Conservation (phyloP, 345 rosid species). For the Eucalyptus cloeziana region DNA sequence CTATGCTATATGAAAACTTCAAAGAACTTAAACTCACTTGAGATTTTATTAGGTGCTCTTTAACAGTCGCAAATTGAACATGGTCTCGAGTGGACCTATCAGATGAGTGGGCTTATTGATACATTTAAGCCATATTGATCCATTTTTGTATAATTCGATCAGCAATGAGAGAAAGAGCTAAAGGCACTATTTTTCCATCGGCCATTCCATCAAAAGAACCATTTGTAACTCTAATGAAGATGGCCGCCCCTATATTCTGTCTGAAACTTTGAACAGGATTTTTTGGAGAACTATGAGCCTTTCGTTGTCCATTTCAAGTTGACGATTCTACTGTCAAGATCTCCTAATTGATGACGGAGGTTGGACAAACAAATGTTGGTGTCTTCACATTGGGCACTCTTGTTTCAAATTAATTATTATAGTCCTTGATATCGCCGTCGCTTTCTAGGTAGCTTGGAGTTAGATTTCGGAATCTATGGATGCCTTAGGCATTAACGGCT, state of each 20-base stretch:
- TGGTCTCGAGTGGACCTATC: no score
- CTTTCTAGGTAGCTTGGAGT: not conserved
- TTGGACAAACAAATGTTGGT: not conserved
- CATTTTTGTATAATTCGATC: no score
- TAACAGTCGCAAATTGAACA: no score
- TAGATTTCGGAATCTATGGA: not conserved
- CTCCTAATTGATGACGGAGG: not conserved
- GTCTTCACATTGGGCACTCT: not conserved
- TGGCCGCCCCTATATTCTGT: not conserved
- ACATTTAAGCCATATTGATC: no score
- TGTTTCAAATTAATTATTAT: not conserved
- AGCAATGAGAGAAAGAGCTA: no score
- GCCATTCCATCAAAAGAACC: not conserved
- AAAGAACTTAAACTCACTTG: no score
- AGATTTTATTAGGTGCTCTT: no score
- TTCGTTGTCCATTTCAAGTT: not conserved
- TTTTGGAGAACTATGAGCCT: not conserved
- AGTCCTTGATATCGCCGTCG: not conserved
- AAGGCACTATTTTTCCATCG: not conserved
- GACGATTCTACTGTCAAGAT: not conserved
- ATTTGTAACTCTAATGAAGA: not conserved
- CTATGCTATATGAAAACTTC: no score
- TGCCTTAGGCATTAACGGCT: not conserved
- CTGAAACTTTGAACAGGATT: not conserved
- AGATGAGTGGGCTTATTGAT: no score